Evolutionary conservation across 371 early-diverging fungal genomes (phyloP), one percentile per base, ranked within the genome.

Genomic region (Amoeboaphelidium protococcarum): DNA sequence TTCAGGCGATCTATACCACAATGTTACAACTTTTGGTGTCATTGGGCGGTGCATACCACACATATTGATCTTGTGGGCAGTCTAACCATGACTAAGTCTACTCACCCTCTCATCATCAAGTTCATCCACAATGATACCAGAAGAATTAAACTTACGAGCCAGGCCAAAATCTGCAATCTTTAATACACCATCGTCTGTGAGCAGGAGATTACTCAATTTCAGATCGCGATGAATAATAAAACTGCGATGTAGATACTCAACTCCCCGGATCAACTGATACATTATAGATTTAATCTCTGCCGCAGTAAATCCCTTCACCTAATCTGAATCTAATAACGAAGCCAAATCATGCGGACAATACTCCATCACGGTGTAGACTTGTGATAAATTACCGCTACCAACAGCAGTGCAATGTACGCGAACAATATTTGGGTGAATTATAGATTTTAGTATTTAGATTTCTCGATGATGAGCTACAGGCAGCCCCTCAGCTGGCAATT

Each of bases 161-260:
- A 86, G 50, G 2, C 81, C 84, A 60, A 85, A 87, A 60, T 85
- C 84, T 1, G 81, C 85, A 1, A 88, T 76, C 46, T 82, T 78
- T 54, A 86, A 66, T 37, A 66, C 69, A 3, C 89, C 88, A 21
- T 70, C 57, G 51, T 83, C 82, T 53, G 78, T 86, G 61, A 95
- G 60, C 24, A 95, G 60, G 44, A 95, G 49, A 54, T 92, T 99
- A 49, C 84, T 80, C 13, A 98, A 91, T 60, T 99, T 99, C 44
- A 99, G 61, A 65, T 99, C 99, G 31, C 89, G 73, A 57, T 95
- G 96, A 22, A 95, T 71, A 26, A 90, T 79, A 88, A 91, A 94
- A 54, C 85, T 81, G 21, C 71, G 72, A 56, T 99, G 99, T 52
- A 92, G 63, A n/a, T 76, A 67, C 0, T 74, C 78, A 0, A 85